phyloP scores from a whole-genome alignment of 73 alveolate genomes.

The Stentor coeruleus region DNA sequence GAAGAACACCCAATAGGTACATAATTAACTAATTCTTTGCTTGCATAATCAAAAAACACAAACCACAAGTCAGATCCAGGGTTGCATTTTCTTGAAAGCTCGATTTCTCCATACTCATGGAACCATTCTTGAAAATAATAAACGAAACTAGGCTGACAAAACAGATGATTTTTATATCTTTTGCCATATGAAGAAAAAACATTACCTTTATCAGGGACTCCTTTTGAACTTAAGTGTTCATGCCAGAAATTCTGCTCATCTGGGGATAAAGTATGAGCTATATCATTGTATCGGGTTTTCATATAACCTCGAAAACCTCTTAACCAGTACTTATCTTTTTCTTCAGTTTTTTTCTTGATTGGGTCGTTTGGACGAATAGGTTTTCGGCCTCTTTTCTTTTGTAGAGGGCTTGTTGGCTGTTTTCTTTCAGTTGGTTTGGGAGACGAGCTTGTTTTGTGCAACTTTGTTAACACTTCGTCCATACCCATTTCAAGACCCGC shows the following conservation, averaged over 20 bases:
- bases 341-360: slow-evolving; percentile 24
- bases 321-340: slow-evolving; percentile 21
- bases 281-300: background rate
- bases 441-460: background rate
- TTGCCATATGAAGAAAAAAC: slow-evolving; percentile 13
- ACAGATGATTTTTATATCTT: background rate
- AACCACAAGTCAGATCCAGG: slow-evolving; percentile 26
- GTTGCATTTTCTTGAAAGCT: slow-evolving; percentile 4
- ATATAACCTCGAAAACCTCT: background rate
- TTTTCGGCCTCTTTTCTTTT: slow-evolving; percentile 23
- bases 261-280: background rate
- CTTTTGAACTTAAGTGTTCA: slow-evolving; percentile 11
- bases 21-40: slow-evolving; percentile 7
- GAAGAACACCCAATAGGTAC: slow-evolving; percentile 18
- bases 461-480: slow-evolving; percentile 18
- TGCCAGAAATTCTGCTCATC: slow-evolving; percentile 17
- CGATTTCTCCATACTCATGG: slow-evolving; percentile 1
- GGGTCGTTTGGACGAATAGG: slow-evolving; percentile 22
- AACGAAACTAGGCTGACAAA: slow-evolving; percentile 1
- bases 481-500: background rate
- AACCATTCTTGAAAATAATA: slow-evolving; percentile 17
- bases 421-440: background rate
- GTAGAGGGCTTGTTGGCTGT: slow-evolving; percentile 1
- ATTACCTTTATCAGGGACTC: slow-evolving; percentile 20
- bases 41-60: slow-evolving; percentile 21